Evolutionary conservation across 805 yeast species (phyloP).

Genomic region (Barnettozyma siamensis): DNA sequence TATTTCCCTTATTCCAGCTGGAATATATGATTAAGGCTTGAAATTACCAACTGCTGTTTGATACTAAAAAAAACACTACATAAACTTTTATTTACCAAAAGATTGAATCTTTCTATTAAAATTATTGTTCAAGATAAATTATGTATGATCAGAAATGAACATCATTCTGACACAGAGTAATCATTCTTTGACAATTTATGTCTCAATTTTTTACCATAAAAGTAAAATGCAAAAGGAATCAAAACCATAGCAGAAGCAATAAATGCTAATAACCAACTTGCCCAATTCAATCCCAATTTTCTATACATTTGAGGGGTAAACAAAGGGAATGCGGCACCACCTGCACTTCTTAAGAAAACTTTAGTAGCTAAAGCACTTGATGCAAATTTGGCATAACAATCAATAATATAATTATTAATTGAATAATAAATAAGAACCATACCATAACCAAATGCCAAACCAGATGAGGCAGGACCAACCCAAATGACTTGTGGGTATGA

Average conservation of each 20-base stretch:
- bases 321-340: slow-evolving; percentile 83
- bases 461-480: slow-evolving; percentile 77
- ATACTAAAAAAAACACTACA: too few species aligned
- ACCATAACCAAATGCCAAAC: slow-evolving; percentile 75
- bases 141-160: too few species aligned
- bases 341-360: slow-evolving; percentile 73
- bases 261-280: slow-evolving; percentile 71
- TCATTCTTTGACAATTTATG: slow-evolving; percentile 62
- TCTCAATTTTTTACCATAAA: slow-evolving; percentile 60
- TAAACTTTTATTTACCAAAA: too few species aligned
- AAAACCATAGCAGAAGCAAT: slow-evolving; percentile 70
- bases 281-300: slow-evolving; percentile 73
- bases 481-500: slow-evolving; percentile 64
- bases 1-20: too few species aligned
- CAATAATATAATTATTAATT: slow-evolving; percentile 80
- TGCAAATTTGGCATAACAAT: slow-evolving; percentile 78
- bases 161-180: slow-evolving; percentile 32
- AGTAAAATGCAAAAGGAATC: slow-evolving; percentile 67
- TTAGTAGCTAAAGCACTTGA: slow-evolving; percentile 80
- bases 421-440: slow-evolving; percentile 73
- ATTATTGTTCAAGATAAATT: too few species aligned
- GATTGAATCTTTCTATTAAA: too few species aligned
- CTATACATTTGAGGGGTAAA: slow-evolving; percentile 79
- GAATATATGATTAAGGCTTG: too few species aligned
- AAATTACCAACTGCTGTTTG: too few species aligned